A percentile compares a stretch with the other conserved stretches of the same genome.
Evolutionary conservation across 2,329 filamentous ascomycete genomes (phyloP).

Genomic region (Botrytis cinerea): DNA sequence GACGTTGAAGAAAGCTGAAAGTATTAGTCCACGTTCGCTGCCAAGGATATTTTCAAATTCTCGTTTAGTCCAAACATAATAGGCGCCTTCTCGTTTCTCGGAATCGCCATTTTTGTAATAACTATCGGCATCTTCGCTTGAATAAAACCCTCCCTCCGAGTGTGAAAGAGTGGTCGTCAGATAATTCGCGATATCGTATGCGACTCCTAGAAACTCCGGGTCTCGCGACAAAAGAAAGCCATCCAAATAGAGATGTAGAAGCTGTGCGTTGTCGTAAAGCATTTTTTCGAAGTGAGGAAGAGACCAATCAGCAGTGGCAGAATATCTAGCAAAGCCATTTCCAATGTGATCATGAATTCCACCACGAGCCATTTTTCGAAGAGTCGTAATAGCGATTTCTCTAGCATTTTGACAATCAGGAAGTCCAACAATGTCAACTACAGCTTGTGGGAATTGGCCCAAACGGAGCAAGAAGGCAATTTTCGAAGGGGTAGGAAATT

Average conservation of each 20-base stretch:
- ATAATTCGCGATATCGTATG: constrained; percentile 85
- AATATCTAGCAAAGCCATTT: constrained; percentile 80
- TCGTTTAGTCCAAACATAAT: constrained; percentile 89
- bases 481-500: constrained; percentile 88
- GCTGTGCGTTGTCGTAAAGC: constrained; percentile 86
- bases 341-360: constrained; percentile 76
- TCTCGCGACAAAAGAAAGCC: constrained; percentile 65
- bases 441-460: constrained; percentile 67
- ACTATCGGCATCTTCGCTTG: constrained; percentile 90
- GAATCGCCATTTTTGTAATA: constrained; percentile 70
- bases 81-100: constrained; percentile 87
- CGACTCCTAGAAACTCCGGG: constrained; percentile 73
- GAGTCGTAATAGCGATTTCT: constrained; percentile 77
- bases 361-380: constrained; percentile 74
- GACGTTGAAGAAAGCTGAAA: constrained; percentile 83
- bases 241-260: constrained; percentile 82
- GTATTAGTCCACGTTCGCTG: constrained; percentile 66
- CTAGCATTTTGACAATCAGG: constrained; percentile 73
- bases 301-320: constrained; percentile 88
- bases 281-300: constrained; percentile 98
- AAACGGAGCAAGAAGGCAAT: constrained; percentile 79
- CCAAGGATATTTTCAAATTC: constrained; percentile 80
- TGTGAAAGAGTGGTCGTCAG: constrained; percentile 73
- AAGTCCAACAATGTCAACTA: constrained; percentile 84
- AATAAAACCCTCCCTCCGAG: constrained; percentile 73